Evolutionary conservation across 2,329 filamentous ascomycete species (phyloP).

Genomic region (Huntiella decipiens): DNA sequence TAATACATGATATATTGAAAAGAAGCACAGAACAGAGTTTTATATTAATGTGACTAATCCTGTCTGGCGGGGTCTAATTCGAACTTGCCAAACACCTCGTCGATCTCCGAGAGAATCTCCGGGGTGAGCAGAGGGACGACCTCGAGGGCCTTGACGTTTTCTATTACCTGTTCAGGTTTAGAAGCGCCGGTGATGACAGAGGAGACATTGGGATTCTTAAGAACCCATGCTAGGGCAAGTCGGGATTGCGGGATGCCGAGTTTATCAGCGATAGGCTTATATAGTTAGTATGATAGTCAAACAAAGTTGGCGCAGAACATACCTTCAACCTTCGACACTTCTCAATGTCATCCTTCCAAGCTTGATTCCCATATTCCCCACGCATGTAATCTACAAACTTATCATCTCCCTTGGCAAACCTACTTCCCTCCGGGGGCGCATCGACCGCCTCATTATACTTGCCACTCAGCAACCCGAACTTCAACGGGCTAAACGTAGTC

Average conservation of each 20-base stretch:
- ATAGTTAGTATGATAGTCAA: background rate
- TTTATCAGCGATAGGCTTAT: constrained; percentile 32
- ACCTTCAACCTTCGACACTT: constrained; percentile 23
- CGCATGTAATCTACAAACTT: constrained; percentile 38
- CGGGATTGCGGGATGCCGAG: constrained; percentile 33
- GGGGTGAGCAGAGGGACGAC: constrained; percentile 29
- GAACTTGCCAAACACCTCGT: constrained; percentile 21
- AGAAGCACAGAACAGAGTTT: no score
- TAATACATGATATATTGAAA: no score
- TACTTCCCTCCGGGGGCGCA: constrained; percentile 32
- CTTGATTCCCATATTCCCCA: constrained; percentile 30
- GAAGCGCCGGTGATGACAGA: constrained; percentile 34
- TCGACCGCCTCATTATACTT: constrained; percentile 42
- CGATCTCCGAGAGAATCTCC: constrained; percentile 31
- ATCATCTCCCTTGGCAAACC: constrained; percentile 36
- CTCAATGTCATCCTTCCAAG: constrained; percentile 32
- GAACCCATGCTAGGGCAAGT: constrained; percentile 32
- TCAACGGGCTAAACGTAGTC: constrained; percentile 42
- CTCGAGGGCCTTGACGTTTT: constrained; percentile 29
- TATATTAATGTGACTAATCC: constrained; percentile 1
- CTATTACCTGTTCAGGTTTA: constrained; percentile 30
- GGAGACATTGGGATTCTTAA: constrained; percentile 34
- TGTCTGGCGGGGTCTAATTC: constrained; percentile 10
- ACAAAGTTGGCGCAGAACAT: background rate
- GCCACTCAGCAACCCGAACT: constrained; percentile 39